phyloP scores from a whole-genome alignment of 768 basidiomycete genomes.

The Panaeolus papilionaceus region DNA sequence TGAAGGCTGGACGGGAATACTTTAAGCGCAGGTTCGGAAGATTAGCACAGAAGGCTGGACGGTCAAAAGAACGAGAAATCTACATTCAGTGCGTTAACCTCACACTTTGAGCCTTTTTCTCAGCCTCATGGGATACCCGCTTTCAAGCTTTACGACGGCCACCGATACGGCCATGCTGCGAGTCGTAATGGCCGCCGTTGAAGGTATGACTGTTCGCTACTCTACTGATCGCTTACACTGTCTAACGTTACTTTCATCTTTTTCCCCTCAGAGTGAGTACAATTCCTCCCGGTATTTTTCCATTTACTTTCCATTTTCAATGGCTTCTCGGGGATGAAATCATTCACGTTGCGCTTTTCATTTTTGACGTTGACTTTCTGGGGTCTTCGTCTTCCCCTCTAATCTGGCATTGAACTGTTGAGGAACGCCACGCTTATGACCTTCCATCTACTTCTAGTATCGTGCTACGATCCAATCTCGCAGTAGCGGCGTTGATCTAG shows the following conservation, averaged over 20 bases:
- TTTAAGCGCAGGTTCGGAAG: conserved; percentile 87
- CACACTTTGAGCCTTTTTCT: neutral
- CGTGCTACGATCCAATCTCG: conserved; percentile 13
- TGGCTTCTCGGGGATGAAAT: neutral
- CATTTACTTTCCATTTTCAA: neutral
- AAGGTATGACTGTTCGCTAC: conserved; percentile 65
- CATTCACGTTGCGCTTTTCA: neutral
- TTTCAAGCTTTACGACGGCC: conserved; percentile 81
- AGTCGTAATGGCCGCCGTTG: conserved; percentile 95
- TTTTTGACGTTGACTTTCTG: conserved; percentile 2
- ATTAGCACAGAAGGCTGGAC: conserved; percentile 84
- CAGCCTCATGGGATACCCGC: conserved; percentile 2
- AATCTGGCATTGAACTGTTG: conserved; percentile 2
- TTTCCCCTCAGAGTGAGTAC: conserved; percentile 8
- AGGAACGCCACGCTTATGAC: conserved; percentile 8
- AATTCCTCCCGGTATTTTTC: neutral
- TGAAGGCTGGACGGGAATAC: conserved; percentile 82
- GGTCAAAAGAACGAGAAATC: conserved; percentile 87
- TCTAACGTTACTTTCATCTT: neutral
- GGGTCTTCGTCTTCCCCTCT: conserved; percentile 7
- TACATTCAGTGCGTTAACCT: conserved; percentile 84
- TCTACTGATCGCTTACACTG: neutral
- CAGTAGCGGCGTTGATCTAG: conserved; percentile 11
- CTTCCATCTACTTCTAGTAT: conserved; percentile 9
- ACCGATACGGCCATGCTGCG: conserved; percentile 88